These are phyloP conservation scores for Microdochium trichocladiopsis DNA, from an alignment of 2,329 filamentous ascomycete species.

Conservation along the genomic window DNA sequence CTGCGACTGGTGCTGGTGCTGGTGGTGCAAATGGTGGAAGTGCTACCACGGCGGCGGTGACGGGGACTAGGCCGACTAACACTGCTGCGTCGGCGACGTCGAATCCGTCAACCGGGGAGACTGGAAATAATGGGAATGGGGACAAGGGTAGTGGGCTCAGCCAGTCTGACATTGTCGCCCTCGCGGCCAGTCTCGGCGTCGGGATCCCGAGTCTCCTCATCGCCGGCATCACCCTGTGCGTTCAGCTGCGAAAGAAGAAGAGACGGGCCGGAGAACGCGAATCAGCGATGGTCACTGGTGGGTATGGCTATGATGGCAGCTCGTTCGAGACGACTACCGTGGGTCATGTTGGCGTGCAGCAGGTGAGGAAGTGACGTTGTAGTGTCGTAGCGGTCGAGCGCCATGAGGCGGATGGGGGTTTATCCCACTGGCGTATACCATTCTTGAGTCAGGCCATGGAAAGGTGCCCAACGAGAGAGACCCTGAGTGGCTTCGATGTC, in stretches of 20 bases:
- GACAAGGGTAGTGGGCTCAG: conserved; percentile 7
- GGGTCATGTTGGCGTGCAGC: no score
- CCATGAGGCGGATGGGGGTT: no score
- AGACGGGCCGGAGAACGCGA: not conserved
- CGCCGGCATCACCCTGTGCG: conserved; percentile 14
- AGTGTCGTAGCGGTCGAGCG: no score
- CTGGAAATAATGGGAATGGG: not conserved
- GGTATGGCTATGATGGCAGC: conserved; percentile 2
- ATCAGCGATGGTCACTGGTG: conserved; percentile 1
- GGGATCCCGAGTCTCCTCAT: conserved; percentile 24
- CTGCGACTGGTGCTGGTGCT: conserved; percentile 1
- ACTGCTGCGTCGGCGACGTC: not conserved
- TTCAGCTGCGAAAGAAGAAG: conserved; percentile 11
- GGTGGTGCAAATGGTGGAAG: conserved; percentile 1
- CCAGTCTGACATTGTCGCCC: conserved; percentile 14
- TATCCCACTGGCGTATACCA: no score
- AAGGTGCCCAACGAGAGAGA: no score
- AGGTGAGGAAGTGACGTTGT: no score
- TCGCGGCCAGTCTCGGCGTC: conserved; percentile 16
- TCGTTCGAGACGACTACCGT: conserved; percentile 1
- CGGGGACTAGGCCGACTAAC: not conserved
- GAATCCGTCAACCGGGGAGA: not conserved
- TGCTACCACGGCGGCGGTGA: conserved; percentile 1
- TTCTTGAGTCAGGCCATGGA: no score
- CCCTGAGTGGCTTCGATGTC: no score